A percentile compares a stretch with the other conserved stretches of the same genome.
phyloP scores from a whole-genome alignment of 2,329 filamentous ascomycete genomes.

The Fusarium verticillioides region DNA sequence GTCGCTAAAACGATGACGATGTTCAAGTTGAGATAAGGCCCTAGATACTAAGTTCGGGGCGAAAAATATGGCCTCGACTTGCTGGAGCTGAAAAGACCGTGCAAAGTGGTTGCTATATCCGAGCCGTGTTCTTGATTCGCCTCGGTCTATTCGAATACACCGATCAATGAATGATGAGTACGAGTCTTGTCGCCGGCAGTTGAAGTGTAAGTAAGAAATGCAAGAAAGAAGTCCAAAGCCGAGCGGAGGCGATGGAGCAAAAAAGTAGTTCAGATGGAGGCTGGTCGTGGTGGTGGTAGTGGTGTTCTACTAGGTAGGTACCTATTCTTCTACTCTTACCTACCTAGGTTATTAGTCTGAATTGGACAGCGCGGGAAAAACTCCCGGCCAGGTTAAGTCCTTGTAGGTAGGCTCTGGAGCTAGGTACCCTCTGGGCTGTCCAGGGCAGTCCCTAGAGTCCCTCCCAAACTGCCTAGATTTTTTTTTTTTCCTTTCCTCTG shows the following conservation, averaged over 20 bases:
- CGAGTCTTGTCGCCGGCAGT: not conserved
- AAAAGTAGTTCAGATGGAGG: conserved; percentile 22
- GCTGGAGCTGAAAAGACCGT: conserved; percentile 28
- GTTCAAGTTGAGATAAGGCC: conserved; percentile 31
- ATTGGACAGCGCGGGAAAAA: conserved; percentile 31
- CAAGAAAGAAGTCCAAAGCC: conserved; percentile 21
- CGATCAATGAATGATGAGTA: conserved; percentile 7
- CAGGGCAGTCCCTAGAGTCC: not conserved
- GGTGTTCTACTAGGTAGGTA: conserved; percentile 6
- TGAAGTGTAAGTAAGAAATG: not conserved
- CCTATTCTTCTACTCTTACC: not conserved
- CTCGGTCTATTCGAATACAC: conserved; percentile 18
- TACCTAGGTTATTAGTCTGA: not conserved
- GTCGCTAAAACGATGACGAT: conserved; percentile 36
- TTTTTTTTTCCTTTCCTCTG: conserved; percentile 27
- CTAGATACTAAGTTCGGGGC: conserved; percentile 16
- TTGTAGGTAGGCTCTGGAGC: conserved; percentile 11
- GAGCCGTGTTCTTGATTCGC: not conserved
- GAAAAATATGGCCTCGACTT: conserved; percentile 31
- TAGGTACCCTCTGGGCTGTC: not conserved
- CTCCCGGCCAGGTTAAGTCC: conserved; percentile 18
- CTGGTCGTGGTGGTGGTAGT: not conserved
- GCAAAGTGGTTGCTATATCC: conserved; percentile 12
- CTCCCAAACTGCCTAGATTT: conserved; percentile 43
- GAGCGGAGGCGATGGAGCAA: conserved; percentile 37